Evolutionary conservation across 2,329 filamentous ascomycete genomes (phyloP), one percentile per base, ranked within the genome.

Genomic region (Paecilomyces niveus): DNA sequence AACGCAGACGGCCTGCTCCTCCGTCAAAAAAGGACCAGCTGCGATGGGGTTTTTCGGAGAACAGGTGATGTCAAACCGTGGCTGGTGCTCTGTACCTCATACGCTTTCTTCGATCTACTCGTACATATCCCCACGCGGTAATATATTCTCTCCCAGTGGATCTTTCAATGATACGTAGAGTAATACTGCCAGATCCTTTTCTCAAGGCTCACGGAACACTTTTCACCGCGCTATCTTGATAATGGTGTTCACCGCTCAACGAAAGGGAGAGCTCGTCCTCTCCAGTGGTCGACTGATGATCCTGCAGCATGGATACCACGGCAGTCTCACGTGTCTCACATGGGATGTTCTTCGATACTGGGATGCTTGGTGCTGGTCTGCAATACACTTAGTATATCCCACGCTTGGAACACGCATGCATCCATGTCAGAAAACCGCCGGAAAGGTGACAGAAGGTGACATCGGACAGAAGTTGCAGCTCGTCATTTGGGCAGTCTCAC

Each of bases 401-500:
- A 45, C 4, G 49, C 56, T 45, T 53, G 56, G 56, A 54, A 39
- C 56, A 54, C 50, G 52, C 24, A 54, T 54, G 33, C 45, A 45
- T 49, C 53, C 51, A 45, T 54, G 54, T 31, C 11, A 50, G 54
- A 22, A 49, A 56, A 35, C 15, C 33, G 15, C 15, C n/a, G 39
- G 39, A 45, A 22, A 29, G 15, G 39, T 45, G 39, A 45, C 39
- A 45, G 21, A 22, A 29, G 15, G 39, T 45, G 39, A 45, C 39
- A 45, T 6, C 18, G 39, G 18, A 21, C 39, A 45, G 15, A 45
- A 18, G 32, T 33, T 18, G n/a, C 15, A 45, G 39, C 39, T 45
- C 50, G 10, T 52, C 50, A 18, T 24, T 52, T 52, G 50, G 50
- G 50, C 21, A 52, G 53, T 58, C 26, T 53, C 49, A 64, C 31